Percentiles rank a stretch among this genome's conserved stretches.
Evolutionary conservation across 805 yeast genomes (phyloP).

Genomic region (Yarrowia osloensis): DNA sequence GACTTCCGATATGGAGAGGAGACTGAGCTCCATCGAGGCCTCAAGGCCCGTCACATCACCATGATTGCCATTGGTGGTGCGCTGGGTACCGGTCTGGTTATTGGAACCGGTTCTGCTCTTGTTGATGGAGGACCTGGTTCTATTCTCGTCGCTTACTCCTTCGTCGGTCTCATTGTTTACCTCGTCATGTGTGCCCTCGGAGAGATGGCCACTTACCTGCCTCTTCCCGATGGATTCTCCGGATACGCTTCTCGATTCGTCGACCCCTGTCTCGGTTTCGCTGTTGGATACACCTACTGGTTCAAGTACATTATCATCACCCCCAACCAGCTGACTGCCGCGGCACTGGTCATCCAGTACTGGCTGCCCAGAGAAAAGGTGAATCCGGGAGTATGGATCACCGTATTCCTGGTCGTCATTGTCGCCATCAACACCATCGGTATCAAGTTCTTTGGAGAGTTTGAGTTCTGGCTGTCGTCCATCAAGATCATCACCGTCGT

Average conservation of each 20-base stretch:
- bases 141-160: slow-evolving; percentile 59
- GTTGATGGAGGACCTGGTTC: slow-evolving; percentile 66
- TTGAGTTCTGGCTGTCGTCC: slow-evolving; percentile 52
- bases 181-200: slow-evolving; percentile 70
- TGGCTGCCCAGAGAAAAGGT: slow-evolving; percentile 50
- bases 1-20: slow-evolving; percentile 29
- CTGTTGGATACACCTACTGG: slow-evolving; percentile 64
- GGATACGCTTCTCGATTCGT: slow-evolving; percentile 65
- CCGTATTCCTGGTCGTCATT: slow-evolving; percentile 53
- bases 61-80: slow-evolving; percentile 86
- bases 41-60: slow-evolving; percentile 61
- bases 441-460: slow-evolving; percentile 54
- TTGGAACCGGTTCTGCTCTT: slow-evolving; percentile 74
- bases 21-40: slow-evolving; percentile 39
- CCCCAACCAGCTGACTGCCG: slow-evolving; percentile 68
- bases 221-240: slow-evolving; percentile 65
- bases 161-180: slow-evolving; percentile 71
- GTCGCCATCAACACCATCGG: slow-evolving; percentile 54
- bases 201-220: slow-evolving; percentile 68
- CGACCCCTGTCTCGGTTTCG: slow-evolving; percentile 67
- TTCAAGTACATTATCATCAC: slow-evolving; percentile 58
- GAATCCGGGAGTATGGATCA: slow-evolving; percentile 56
- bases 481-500: slow-evolving; percentile 63
- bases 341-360: slow-evolving; percentile 54
- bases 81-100: slow-evolving; percentile 75